These are phyloP conservation scores for Xylaria castorea DNA, from an alignment of 495 filamentous ascomycete genomes.

Conservation along the genomic window DNA sequence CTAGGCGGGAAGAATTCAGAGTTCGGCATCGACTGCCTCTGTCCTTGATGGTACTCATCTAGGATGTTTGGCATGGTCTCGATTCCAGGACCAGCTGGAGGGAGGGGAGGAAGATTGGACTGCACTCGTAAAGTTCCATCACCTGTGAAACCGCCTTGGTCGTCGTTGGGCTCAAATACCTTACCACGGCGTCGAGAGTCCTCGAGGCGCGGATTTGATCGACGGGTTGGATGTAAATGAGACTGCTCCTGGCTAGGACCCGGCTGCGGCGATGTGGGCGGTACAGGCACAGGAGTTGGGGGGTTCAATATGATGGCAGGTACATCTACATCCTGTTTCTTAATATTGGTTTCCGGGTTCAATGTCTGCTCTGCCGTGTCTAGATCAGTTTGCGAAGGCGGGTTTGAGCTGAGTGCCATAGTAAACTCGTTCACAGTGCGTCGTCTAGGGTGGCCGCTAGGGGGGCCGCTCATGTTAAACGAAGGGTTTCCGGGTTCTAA, in stretches of 20 bases:
- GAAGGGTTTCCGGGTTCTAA: background rate
- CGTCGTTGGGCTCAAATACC: background rate
- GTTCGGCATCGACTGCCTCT: background rate
- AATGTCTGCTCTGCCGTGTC: background rate
- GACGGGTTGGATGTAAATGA: background rate
- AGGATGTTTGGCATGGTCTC: background rate
- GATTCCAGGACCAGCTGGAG: background rate
- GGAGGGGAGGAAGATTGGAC: background rate
- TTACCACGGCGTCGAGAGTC: background rate
- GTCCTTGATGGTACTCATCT: background rate
- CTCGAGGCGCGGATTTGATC: background rate
- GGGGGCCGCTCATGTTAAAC: no score
- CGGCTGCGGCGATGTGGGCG: background rate
- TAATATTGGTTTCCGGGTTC: background rate
- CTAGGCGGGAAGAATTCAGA: background rate
- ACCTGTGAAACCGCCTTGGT: background rate
- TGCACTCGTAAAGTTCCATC: background rate
- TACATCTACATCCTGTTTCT: background rate
- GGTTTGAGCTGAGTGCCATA: constrained; percentile 8
- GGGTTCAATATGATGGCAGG: background rate
- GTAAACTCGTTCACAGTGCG: background rate
- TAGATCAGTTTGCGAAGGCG: constrained; percentile 4
- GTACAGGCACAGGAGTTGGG: background rate
- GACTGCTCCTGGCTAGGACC: background rate
- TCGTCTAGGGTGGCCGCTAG: background rate